A percentile compares a stretch with the other conserved stretches of the same genome.
These are phyloP conservation scores for Botrytis fabae DNA, from an alignment of 2,329 filamentous ascomycete genomes.

Conservation along the genomic window DNA sequence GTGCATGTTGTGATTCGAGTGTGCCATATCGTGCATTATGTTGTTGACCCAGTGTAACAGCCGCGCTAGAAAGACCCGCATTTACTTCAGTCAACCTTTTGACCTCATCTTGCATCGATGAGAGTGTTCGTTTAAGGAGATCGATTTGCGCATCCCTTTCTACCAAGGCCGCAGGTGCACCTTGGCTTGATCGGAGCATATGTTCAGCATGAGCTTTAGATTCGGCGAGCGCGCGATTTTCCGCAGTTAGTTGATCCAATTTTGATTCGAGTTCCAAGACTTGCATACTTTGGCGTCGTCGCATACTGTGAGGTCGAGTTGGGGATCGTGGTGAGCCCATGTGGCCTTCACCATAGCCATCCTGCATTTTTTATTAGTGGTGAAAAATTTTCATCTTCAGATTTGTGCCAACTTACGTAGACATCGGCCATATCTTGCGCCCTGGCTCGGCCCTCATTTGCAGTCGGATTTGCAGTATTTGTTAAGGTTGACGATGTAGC, in stretches of 20 bases:
- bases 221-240: constrained; percentile 78
- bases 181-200: constrained; percentile 58
- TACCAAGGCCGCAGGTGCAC: constrained; percentile 68
- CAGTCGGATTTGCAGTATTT: constrained; percentile 70
- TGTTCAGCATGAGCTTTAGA: constrained; percentile 70
- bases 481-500: constrained; percentile 40
- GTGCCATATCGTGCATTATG: constrained; percentile 70
- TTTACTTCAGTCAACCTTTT: constrained; percentile 80
- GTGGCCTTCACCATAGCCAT: constrained; percentile 88
- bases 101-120: constrained; percentile 80
- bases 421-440: constrained; percentile 87
- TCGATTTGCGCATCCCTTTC: constrained; percentile 88
- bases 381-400: constrained; percentile 28
- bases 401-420: constrained; percentile 67
- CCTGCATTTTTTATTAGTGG: constrained; percentile 53
- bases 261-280: constrained; percentile 85
- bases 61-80: constrained; percentile 73
- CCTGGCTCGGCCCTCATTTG: constrained; percentile 84
- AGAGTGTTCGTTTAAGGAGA: constrained; percentile 73
- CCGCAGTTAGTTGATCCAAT: constrained; percentile 79
- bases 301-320: constrained; percentile 91
- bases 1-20: constrained; percentile 66
- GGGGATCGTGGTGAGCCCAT: constrained; percentile 87
- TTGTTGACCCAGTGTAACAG: constrained; percentile 72
- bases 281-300: constrained; percentile 96